Evolutionary conservation across 2,329 filamentous ascomycete genomes (phyloP), one percentile per base, ranked within the genome.

Genomic region (Aureobasidium sp.): DNA sequence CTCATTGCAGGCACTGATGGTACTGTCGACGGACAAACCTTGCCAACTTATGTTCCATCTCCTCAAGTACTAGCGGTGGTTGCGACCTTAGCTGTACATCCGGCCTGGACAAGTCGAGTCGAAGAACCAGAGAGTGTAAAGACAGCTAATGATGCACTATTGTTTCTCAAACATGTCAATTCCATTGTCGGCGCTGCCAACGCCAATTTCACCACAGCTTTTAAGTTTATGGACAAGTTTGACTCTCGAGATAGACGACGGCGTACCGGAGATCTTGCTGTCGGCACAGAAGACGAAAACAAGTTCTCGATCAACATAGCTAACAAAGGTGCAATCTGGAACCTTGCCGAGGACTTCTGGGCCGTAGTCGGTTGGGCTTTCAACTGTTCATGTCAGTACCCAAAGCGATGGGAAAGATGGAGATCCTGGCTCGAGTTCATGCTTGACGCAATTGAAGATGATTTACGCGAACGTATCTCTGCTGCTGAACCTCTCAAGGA

Each of bases 301-400:
- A 77, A 81, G 44, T 66, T 72, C 32, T 39, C 60, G 12, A 36
- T 63, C 20, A 55, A 50, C 9, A 24, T 64, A 20, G 63, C 87
- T 1, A 82, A 84, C 56, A 77, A 82, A 15, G 81, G 85, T 47
- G 87, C 88, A 34, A 66, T 97, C 1, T 96, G 89, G 84, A 78
- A 77, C 17, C 82, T 84, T n/a, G 89, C 88, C 0, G 86, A 89
- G 64, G 90, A 96, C 71, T 95, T 97, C 69, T 99, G 94, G 91
- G 83, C 86, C 46, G 84, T 90, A 0, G 82, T 94, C 0, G 94
- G 93, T 3, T 97, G 94, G 94, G 88, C 90, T 0, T 92, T 97
- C 73, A 94, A 93, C 71, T 97, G 93, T 76, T 92, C 90, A 57
- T 82, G 88, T 1, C 73, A 82, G 36, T 81, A 93, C 67, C 85